Base-by-base conservation (phyloP, 352 stramenopile species). In the Phytophthora crassamura region DNA sequence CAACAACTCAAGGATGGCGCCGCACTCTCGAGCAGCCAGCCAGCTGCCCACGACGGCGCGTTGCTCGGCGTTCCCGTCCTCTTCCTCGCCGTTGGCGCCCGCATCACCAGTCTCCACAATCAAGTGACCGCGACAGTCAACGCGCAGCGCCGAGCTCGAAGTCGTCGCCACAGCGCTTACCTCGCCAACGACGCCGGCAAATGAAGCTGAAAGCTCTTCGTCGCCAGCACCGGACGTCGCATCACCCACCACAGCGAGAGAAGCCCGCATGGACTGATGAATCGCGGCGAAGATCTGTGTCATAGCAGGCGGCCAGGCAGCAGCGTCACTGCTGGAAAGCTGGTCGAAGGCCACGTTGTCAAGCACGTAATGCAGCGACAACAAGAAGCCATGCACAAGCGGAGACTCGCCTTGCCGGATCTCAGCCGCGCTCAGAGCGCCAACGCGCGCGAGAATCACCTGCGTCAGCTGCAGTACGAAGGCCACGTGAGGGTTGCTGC, bases 1-100 rank as follows among this genome's bases (percentile, higher is more conserved):
- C 1, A 97, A 64, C 36, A 88, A 67, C 18, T 93, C 78, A 30
- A 97, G 64, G 56, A 93, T 93, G 2, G 80, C 81, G 9, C 86
- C 88, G 34, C 84, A 90, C 58, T 96, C 90, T 18, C 89, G 85
- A 49, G 87, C 88, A 4, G 90, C 81, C 6, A 97, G 78, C 90
- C 90, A 97, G 54, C 84, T 94, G 15, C 87, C 86, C 0, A 96
- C 85, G 0, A 97, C 88, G 4, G 88, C 87, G 32, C 86, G 85
- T 50, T 96, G 86, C 25, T 90, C 75, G 4, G 74, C 67, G 36
- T 91, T 84, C 18, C 60, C 79, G 34, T 75, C 80, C 9, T 84
- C 77, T 28, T 75, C 68, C 9, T 77, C 77, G 18, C 73, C 74
- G n/a, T 75, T 55, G 0, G 66, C 61, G 22, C 49, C 74, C 14